Percentiles rank a stretch among this genome's conserved stretches.
Evolutionary conservation across 805 yeast species (phyloP).

Genomic region (Naumovozyma dairenensis): DNA sequence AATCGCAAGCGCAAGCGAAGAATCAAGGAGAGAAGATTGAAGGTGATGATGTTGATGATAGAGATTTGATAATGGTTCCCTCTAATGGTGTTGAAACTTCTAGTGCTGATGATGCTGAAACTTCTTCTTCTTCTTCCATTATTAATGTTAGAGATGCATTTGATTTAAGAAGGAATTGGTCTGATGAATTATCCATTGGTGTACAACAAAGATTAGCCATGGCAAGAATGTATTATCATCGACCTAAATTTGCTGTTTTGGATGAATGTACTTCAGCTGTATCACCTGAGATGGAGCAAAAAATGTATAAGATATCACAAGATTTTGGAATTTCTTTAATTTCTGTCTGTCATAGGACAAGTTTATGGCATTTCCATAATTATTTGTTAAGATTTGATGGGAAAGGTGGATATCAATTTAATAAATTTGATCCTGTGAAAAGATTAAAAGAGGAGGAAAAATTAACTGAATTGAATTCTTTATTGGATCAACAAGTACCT

Average conservation of each 20-base stretch:
- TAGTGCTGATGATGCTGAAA: not conserved
- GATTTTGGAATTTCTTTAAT: constrained; percentile 67
- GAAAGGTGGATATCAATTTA: constrained; percentile 57
- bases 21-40: constrained; percentile 20
- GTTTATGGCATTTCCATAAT: constrained; percentile 86
- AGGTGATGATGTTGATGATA: constrained; percentile 11
- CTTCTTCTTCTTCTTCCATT: not conserved
- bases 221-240: constrained; percentile 85
- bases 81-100: not conserved
- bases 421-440: constrained; percentile 58
- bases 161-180: constrained; percentile 70
- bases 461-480: constrained; percentile 56
- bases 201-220: constrained; percentile 89
- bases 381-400: constrained; percentile 78
- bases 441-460: constrained; percentile 73
- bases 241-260: constrained; percentile 85
- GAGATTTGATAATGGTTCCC: not conserved
- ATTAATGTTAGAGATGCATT: constrained; percentile 41
- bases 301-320: constrained; percentile 79
- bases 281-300: constrained; percentile 80
- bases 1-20: not conserved
- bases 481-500: constrained; percentile 57
- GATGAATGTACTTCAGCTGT: constrained; percentile 96
- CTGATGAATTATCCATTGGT: constrained; percentile 79
- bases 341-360: constrained; percentile 87